phyloP scores from a whole-genome alignment of 2,329 filamentous ascomycete genomes.

The Nemania abortiva region DNA sequence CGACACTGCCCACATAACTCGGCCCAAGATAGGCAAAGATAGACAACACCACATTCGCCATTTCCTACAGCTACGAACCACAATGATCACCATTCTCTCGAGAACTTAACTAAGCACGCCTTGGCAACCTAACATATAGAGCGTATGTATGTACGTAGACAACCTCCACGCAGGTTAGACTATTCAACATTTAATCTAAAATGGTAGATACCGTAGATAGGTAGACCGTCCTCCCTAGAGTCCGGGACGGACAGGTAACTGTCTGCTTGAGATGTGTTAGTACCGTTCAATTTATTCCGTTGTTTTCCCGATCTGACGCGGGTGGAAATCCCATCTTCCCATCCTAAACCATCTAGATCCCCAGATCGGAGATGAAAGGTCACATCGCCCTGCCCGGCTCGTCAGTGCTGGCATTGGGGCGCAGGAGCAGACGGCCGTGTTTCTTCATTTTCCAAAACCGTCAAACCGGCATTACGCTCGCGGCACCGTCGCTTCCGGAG shows the following conservation, averaged over 20 bases:
- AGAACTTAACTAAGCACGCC: not conserved
- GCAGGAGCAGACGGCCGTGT: not conserved
- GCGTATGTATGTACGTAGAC: not conserved
- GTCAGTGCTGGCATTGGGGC: slow-evolving; percentile 9
- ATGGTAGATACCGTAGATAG: not conserved
- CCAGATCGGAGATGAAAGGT: slow-evolving; percentile 9
- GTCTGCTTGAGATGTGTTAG: too few relatives aligned
- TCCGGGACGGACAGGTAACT: not conserved
- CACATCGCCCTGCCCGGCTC: slow-evolving; percentile 3
- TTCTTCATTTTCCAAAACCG: not conserved
- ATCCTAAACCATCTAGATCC: slow-evolving; percentile 8
- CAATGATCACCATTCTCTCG: not conserved
- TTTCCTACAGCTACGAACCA: slow-evolving; percentile 18
- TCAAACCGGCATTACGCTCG: not conserved
- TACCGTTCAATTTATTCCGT: slow-evolving; percentile 11
- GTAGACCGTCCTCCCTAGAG: slow-evolving; percentile 12
- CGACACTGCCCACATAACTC: slow-evolving; percentile 1
- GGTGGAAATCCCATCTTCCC: slow-evolving; percentile 9
- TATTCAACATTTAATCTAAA: too few relatives aligned
- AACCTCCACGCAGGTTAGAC: too few relatives aligned
- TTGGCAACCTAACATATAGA: not conserved
- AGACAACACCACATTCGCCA: not conserved
- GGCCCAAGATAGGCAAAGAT: not conserved
- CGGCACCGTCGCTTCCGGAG: not conserved
- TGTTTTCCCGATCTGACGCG: slow-evolving; percentile 2